A percentile compares a stretch with the other conserved stretches of the same genome.
Evolutionary conservation across 495 filamentous ascomycete species (phyloP).

Genomic region (Lepidopterella palustris): DNA sequence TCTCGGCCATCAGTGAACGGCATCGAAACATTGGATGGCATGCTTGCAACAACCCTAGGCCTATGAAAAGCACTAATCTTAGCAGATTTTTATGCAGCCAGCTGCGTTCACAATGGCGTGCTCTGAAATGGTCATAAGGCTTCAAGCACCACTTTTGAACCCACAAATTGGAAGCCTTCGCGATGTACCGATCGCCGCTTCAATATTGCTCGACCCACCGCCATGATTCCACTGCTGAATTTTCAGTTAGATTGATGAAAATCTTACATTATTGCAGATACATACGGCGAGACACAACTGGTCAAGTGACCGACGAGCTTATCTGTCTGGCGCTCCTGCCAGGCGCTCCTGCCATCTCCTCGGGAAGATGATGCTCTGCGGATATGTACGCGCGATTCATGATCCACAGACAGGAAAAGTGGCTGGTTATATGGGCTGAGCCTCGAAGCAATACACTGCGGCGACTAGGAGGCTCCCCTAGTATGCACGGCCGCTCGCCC

Average conservation of each 20-base stretch:
- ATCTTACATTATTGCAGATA: no score
- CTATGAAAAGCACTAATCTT: background rate
- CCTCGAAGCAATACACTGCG: background rate
- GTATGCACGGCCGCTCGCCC: background rate
- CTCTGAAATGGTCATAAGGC: conserved; percentile 5
- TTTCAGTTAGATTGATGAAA: background rate
- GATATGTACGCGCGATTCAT: conserved; percentile 14
- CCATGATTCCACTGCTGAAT: background rate
- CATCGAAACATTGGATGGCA: no score
- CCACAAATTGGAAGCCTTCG: conserved; percentile 18
- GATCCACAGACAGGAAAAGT: conserved; percentile 6
- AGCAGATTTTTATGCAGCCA: background rate
- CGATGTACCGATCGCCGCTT: conserved; percentile 3
- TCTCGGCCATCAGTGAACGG: background rate
- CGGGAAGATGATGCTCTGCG: conserved; percentile 7
- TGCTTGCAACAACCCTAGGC: background rate
- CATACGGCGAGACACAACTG: background rate
- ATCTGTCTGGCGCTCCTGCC: conserved; percentile 16
- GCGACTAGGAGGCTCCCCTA: background rate
- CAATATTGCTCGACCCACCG: background rate
- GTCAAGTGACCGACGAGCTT: background rate
- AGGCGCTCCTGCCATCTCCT: conserved; percentile 20
- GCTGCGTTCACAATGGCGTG: conserved; percentile 5
- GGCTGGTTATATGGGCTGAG: conserved; percentile 5
- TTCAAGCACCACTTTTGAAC: background rate